phyloP scores from a whole-genome alignment of 78 protist species.

The Mantamonas sphyraenae region DNA sequence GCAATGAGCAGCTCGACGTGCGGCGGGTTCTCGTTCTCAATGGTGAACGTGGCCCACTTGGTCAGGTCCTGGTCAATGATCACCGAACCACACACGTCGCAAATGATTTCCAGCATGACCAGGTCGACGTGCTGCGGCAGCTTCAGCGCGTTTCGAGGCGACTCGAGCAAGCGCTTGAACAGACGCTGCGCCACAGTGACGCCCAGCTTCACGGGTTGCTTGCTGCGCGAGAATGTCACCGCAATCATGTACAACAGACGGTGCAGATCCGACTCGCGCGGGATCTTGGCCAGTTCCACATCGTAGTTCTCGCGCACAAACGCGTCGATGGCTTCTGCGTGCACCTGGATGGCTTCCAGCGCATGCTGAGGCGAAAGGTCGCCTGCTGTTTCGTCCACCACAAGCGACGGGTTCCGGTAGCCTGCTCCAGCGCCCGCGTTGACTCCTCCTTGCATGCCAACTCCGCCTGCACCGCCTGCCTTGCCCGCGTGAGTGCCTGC shows the following conservation, averaged over 20 bases:
- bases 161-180: constrained; percentile 12
- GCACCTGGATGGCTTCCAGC: background rate
- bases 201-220: constrained; percentile 18
- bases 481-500: background rate
- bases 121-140: constrained; percentile 9
- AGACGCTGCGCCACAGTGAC: background rate
- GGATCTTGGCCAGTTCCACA: background rate
- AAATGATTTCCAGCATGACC: constrained; percentile 1
- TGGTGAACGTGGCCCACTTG: background rate
- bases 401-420: background rate
- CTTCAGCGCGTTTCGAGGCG: background rate
- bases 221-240: background rate
- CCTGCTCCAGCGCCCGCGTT: background rate
- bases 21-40: background rate
- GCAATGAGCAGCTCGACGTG: no score
- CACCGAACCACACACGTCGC: background rate
- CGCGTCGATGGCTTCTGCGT: no score
- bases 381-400: no score
- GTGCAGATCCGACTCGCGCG: background rate
- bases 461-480: background rate
- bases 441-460: background rate
- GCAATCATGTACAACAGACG: background rate
- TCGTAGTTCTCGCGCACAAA: no score
- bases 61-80: constrained; percentile 5
- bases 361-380: background rate